Percentiles rank a stretch among this genome's conserved stretches.
phyloP scores from a whole-genome alignment of 192 early-diverging fungal genomes.

The Geranomyces michiganensis region DNA sequence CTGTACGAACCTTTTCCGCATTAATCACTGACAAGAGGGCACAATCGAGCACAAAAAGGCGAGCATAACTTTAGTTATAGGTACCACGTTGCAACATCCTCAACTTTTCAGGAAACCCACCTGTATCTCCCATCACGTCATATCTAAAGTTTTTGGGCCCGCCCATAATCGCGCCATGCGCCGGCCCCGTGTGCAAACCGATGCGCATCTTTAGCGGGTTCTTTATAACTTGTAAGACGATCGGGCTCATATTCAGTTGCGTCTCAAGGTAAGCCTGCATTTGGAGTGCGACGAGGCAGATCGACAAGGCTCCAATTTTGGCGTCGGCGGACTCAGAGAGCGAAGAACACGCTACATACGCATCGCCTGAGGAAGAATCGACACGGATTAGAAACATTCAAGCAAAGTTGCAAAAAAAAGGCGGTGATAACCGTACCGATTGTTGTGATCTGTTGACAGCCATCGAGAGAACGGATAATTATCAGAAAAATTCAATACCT shows the following conservation, averaged over 20 bases:
- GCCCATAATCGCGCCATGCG: conserved; percentile 57
- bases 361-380: conserved; percentile 38
- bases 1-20: conserved; percentile 47
- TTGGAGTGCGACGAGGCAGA: conserved; percentile 51
- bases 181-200: conserved; percentile 50
- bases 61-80: neutral
- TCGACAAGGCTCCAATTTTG: conserved; percentile 42
- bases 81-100: neutral
- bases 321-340: conserved; percentile 32
- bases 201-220: conserved; percentile 51
- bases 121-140: conserved; percentile 54
- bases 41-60: neutral
- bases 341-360: conserved; percentile 51
- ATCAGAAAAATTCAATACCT: too few species aligned
- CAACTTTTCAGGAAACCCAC: conserved; percentile 13
- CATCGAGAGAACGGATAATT: neutral
- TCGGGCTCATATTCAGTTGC: conserved; percentile 40
- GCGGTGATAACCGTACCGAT: conserved; percentile 30
- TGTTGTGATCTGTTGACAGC: conserved; percentile 36
- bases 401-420: neutral
- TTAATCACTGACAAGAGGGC: neutral
- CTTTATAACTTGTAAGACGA: conserved; percentile 39
- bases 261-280: conserved; percentile 53
- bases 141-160: conserved; percentile 56
- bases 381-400: neutral